These are phyloP conservation scores for Huntiella moniliformis DNA, from an alignment of 2,329 filamentous ascomycete species.

Conservation along the genomic window DNA sequence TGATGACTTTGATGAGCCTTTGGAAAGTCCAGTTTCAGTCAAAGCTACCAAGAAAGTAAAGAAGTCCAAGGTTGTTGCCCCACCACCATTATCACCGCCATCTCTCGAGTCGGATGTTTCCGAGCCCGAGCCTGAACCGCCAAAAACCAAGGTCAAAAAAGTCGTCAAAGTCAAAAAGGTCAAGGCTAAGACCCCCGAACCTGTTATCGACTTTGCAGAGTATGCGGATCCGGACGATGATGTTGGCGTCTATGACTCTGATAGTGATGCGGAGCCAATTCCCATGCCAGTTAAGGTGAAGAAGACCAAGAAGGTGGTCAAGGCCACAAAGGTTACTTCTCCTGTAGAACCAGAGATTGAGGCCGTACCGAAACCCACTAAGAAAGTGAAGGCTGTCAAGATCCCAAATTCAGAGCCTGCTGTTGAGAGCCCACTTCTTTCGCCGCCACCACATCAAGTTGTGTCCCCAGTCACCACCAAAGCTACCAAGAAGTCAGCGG, in stretches of 20 bases:
- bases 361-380: constrained; percentile 7
- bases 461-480: constrained; percentile 2
- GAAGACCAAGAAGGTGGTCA: constrained; percentile 9
- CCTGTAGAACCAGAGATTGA: constrained; percentile 11
- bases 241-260: background rate
- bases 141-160: constrained; percentile 6
- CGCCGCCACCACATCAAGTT: background rate
- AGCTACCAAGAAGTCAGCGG: background rate
- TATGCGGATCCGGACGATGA: constrained; percentile 1
- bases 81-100: constrained; percentile 15
- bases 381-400: background rate
- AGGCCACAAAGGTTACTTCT: constrained; percentile 12
- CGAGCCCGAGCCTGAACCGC: constrained; percentile 13
- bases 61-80: constrained; percentile 3
- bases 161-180: constrained; percentile 2
- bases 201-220: constrained; percentile 3
- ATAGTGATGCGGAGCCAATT: constrained; percentile 13
- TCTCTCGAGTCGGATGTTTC: constrained; percentile 14
- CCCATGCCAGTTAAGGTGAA: constrained; percentile 12
- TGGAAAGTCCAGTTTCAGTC: background rate
- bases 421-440: background rate
- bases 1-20: background rate
- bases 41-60: constrained; percentile 1
- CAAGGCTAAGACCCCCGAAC: constrained; percentile 3
- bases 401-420: constrained; percentile 1